Conservation (phyloP, 306 rosid genomes). For the Sindora glabra region DNA sequence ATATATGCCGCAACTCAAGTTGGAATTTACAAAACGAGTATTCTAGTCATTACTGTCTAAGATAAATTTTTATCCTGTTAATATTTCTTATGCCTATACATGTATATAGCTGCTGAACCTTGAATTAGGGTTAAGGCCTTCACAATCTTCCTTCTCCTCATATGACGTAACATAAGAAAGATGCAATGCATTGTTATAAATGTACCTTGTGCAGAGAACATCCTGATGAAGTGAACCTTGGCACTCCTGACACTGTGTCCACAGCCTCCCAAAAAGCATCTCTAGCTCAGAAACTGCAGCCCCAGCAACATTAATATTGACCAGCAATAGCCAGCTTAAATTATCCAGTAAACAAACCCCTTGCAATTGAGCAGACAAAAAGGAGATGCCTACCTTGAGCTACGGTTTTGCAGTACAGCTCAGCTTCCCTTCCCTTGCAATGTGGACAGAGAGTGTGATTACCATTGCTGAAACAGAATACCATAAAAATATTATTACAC, state of each 20-base stretch:
- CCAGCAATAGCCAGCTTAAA: background rate
- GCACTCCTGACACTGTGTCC: slow-evolving; percentile 99
- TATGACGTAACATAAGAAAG: no score
- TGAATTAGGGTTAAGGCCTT: no score
- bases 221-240: slow-evolving; percentile 99
- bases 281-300: slow-evolving; percentile 82
- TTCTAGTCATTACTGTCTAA: no score
- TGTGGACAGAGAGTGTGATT: slow-evolving; percentile 65
- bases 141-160: no score
- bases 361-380: slow-evolving; percentile 1
- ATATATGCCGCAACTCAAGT: no score
- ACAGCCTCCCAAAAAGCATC: slow-evolving; percentile 81
- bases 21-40: no score
- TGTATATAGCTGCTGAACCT: no score
- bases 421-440: slow-evolving; percentile 91
- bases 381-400: slow-evolving; percentile 48
- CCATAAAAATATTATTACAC: slow-evolving; percentile 12
- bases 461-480: slow-evolving; percentile 40
- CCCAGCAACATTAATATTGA: slow-evolving; percentile 18
- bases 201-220: slow-evolving; percentile 99
- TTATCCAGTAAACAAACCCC: slow-evolving; percentile 2
- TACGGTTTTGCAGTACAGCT: slow-evolving; percentile 81
- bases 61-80: no score
- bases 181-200: no score
- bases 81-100: no score